Conservation (phyloP, 768 basidiomycete species). For the Mycena epipterygia region DNA sequence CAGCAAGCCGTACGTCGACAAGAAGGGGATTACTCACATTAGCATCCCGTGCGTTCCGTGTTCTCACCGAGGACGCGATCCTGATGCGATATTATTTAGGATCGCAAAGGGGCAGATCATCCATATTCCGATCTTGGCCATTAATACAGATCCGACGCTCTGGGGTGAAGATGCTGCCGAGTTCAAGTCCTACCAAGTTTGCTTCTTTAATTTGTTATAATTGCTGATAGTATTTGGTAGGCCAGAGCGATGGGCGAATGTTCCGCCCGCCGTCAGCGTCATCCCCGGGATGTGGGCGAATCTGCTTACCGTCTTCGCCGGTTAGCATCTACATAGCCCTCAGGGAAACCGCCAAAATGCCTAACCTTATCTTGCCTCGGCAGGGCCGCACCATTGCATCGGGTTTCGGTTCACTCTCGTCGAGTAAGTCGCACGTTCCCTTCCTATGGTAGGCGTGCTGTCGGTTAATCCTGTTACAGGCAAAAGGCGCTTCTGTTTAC, state of each 20-base stretch:
- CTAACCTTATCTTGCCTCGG: background rate
- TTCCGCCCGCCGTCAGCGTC: slow-evolving; percentile 56
- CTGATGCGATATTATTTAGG: too few species aligned
- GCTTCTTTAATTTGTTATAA: too few species aligned
- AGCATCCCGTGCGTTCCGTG: slow-evolving; percentile 43
- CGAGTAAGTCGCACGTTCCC: too few species aligned
- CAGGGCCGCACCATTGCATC: background rate
- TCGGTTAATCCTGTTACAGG: too few species aligned
- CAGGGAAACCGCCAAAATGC: background rate
- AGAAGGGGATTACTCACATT: slow-evolving; percentile 55
- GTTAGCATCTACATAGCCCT: slow-evolving; percentile 40
- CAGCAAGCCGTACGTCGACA: slow-evolving; percentile 58
- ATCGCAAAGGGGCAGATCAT: slow-evolving; percentile 60
- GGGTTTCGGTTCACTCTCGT: background rate
- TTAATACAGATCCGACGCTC: slow-evolving; percentile 65
- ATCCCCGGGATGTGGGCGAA: slow-evolving; percentile 76
- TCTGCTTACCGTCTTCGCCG: slow-evolving; percentile 73
- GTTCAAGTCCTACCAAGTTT: slow-evolving; percentile 62
- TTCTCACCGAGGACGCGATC: too few species aligned
- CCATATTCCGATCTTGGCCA: slow-evolving; percentile 62
- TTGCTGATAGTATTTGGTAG: slow-evolving; percentile 49
- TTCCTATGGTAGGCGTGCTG: too few species aligned
- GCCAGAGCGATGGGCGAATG: slow-evolving; percentile 72
- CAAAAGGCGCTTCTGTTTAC: too few species aligned
- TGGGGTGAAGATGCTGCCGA: slow-evolving; percentile 77